Base-by-base conservation (phyloP, 2,329 filamentous ascomycete genomes). In the Colletotrichum sidae region DNA sequence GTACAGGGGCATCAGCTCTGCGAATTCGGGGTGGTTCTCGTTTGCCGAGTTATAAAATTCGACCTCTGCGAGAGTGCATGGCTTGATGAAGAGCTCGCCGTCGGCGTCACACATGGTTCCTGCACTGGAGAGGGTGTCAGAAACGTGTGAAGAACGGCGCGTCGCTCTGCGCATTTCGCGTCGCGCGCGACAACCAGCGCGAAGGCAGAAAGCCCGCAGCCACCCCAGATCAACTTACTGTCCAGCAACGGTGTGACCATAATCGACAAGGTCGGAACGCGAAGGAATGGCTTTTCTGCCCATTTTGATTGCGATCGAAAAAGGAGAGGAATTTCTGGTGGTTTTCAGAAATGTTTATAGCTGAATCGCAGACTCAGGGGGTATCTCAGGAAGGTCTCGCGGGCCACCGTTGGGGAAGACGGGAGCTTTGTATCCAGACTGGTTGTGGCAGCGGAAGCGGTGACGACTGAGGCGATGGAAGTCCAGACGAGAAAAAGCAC, bases 51-150 rank as follows among this genome's bases (percentile, higher is more conserved):
- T 88, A 83, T 99, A 99, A 78, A 99, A 99, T 49, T 89, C 85
- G 72, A 98, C 88, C 80, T 99, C 96, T 69, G 89, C 85, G 68
- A 88, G 81, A 0, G 92, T 97, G 78, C 95, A 98, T 15, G 96
- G 96, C 79, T 99, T 99, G 75, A 97, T 93, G 76, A 99, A 92
- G 39, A 98, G 84, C 69, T 91, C 88, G 75, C 96, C 96, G 57
- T 92, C 89, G 60, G 86, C 84, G 74, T 97, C 93, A 75, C 91
- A 94, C 72, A 97, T 87, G 51, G 97, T 95, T 69, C 96, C 96
- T 70, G 96, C 94, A 80, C 94, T 97, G 74, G 50, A 68, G 54
- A 45, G 51, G 25, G 25, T 25, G 25, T 25, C 25, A 12, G 67
- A 49, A 13, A 60, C 35, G 60, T 52, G 8, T 62, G 13, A 6